phyloP scores from a whole-genome alignment of 345 rosid species.

The Leavenworthia alabamica region DNA sequence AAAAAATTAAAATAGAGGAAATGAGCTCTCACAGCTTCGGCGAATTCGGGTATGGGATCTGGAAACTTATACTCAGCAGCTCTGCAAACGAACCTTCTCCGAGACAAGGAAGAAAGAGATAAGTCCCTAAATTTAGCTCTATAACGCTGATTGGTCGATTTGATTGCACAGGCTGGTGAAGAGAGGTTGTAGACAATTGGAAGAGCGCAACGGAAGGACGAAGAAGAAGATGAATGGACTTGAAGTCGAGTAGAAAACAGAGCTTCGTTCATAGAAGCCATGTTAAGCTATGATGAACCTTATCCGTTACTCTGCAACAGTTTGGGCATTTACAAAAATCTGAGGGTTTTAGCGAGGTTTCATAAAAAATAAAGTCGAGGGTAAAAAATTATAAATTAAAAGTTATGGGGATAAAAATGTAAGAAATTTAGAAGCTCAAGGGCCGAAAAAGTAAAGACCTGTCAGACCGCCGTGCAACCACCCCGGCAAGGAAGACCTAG shows the following conservation, averaged over 20 bases:
- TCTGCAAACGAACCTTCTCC: slow-evolving; percentile 39
- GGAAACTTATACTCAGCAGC: slow-evolving; percentile 79
- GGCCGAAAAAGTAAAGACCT: background rate
- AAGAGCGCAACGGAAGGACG: slow-evolving; percentile 13
- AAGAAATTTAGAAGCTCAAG: background rate
- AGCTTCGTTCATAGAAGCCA: slow-evolving; percentile 39
- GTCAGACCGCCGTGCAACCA: slow-evolving; percentile 31
- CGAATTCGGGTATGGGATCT: slow-evolving; percentile 87
- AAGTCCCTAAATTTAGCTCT: slow-evolving; percentile 13
- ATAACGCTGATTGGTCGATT: slow-evolving; percentile 11
- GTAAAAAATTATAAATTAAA: background rate
- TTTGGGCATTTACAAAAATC: too few species aligned
- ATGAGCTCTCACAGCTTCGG: slow-evolving; percentile 55
- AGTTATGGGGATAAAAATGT: background rate
- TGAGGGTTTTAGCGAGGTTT: slow-evolving; percentile 24
- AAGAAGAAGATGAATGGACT: slow-evolving; percentile 10
- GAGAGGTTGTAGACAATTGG: slow-evolving; percentile 11
- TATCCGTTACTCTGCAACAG: slow-evolving; percentile 19
- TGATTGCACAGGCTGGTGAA: background rate
- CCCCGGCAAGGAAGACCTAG: background rate
- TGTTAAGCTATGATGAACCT: background rate
- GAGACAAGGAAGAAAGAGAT: slow-evolving; percentile 8
- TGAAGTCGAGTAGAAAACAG: slow-evolving; percentile 20
- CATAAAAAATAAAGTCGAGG: too few species aligned
- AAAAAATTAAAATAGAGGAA: background rate